phyloP scores from a whole-genome alignment of 1,139 yeast genomes.

The Lizanozyma gosingica region DNA sequence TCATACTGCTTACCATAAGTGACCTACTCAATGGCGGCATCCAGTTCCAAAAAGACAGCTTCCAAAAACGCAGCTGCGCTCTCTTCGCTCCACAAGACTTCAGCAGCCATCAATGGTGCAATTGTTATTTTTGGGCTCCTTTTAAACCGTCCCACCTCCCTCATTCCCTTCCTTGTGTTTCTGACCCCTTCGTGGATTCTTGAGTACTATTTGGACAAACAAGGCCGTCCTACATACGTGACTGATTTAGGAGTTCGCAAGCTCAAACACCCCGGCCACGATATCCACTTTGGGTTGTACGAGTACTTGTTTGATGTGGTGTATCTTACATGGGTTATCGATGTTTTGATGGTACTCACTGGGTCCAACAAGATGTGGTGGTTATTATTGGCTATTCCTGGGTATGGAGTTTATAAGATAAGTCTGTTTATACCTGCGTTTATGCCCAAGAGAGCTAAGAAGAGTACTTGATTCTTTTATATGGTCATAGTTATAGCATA shows the following conservation, averaged over 20 bases:
- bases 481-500: too few species aligned
- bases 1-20: too few species aligned
- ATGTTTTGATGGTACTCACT: constrained; percentile 43
- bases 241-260: constrained; percentile 30
- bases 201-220: constrained; percentile 50
- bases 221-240: constrained; percentile 57
- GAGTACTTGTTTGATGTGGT: constrained; percentile 73
- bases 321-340: constrained; percentile 59
- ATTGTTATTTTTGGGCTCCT: constrained; percentile 30
- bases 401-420: not conserved
- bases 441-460: not conserved
- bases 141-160: constrained; percentile 45
- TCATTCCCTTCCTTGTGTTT: constrained; percentile 44
- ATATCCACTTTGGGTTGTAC: constrained; percentile 56
- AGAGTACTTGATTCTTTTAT: too few species aligned
- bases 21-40: not conserved
- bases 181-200: constrained; percentile 49
- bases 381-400: constrained; percentile 26
- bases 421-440: not conserved
- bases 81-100: constrained; percentile 31
- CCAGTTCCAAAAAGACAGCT: not conserved
- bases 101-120: constrained; percentile 35
- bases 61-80: not conserved
- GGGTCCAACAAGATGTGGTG: constrained; percentile 61
- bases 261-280: constrained; percentile 54